phyloP scores from a whole-genome alignment of 169 alveolate species.

The Babesia caballi region DNA sequence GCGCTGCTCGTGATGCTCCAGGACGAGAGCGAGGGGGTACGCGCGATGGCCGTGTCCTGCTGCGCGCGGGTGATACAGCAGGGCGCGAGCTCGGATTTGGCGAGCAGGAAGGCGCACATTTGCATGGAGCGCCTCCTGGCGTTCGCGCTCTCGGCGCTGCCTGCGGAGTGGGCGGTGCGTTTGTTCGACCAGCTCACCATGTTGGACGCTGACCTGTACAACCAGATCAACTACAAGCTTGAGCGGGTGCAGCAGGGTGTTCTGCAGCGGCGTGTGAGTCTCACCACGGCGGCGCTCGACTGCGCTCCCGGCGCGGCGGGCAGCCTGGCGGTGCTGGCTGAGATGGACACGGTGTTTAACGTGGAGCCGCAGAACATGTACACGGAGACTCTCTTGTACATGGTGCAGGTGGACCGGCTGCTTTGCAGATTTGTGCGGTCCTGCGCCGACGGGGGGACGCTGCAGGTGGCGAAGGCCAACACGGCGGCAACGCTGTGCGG shows the following conservation, averaged over 20 bases:
- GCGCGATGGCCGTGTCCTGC: background rate
- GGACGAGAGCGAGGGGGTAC: slow-evolving; percentile 27
- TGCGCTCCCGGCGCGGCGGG: background rate
- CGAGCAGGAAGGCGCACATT: background rate
- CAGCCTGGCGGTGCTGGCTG: slow-evolving; percentile 14
- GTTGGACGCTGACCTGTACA: slow-evolving; percentile 17
- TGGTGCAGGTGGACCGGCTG: slow-evolving; percentile 18
- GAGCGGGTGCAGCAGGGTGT: background rate
- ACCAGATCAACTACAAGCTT: slow-evolving; percentile 7
- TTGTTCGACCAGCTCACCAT: slow-evolving; percentile 27
- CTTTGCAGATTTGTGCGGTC: slow-evolving; percentile 13
- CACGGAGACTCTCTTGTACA: slow-evolving; percentile 29
- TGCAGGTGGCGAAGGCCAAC: background rate
- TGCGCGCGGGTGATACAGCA: background rate
- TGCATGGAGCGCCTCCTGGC: slow-evolving; percentile 14
- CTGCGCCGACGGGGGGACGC: background rate
- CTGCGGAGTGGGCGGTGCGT: slow-evolving; percentile 2
- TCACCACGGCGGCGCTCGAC: slow-evolving; percentile 14
- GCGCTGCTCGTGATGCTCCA: slow-evolving; percentile 25
- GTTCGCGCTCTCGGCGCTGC: background rate
- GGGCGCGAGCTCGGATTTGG: background rate
- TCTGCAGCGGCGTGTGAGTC: background rate
- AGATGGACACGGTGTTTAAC: slow-evolving; percentile 46
- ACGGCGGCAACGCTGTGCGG: background rate
- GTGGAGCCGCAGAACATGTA: slow-evolving; percentile 49